Conservation (phyloP, 2,329 filamentous ascomycete species). For the Curvularia hawaiiensis region DNA sequence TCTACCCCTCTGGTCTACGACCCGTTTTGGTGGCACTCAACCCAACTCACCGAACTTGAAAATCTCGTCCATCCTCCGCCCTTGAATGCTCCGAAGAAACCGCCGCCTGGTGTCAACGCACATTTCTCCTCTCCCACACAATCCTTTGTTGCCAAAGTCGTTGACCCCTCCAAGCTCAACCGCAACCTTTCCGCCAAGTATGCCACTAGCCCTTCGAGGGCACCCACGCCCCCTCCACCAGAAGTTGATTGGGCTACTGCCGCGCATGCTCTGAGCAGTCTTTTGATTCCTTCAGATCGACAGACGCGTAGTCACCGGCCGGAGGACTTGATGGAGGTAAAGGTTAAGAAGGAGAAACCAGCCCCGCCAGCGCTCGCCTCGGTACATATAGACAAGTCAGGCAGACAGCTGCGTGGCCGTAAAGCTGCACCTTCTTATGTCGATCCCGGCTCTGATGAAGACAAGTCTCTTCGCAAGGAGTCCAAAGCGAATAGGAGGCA, state of each 20-base stretch:
- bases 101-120: conserved; percentile 62
- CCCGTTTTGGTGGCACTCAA: conserved; percentile 52
- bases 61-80: conserved; percentile 40
- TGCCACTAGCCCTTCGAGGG: conserved; percentile 47
- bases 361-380: conserved; percentile 42
- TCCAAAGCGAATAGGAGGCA: conserved; percentile 41
- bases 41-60: conserved; percentile 40
- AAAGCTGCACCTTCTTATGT: conserved; percentile 60
- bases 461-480: conserved; percentile 29
- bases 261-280: conserved; percentile 79
- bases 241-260: conserved; percentile 86
- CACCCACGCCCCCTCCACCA: conserved; percentile 71
- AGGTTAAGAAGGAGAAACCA: conserved; percentile 60
- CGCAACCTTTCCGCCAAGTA: conserved; percentile 63
- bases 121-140: conserved; percentile 89
- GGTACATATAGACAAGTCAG: conserved; percentile 52
- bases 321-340: conserved; percentile 73
- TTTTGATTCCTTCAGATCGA: conserved; percentile 77
- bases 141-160: conserved; percentile 81
- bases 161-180: conserved; percentile 68
- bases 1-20: conserved; percentile 43
- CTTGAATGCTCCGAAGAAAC: conserved; percentile 61
- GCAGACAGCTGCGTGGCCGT: conserved; percentile 73
- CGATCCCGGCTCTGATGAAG: conserved; percentile 55
- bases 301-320: conserved; percentile 76